These are phyloP conservation scores for Phytophthora hibernalis DNA, from an alignment of 352 stramenopile genomes.

Conservation along the genomic window DNA sequence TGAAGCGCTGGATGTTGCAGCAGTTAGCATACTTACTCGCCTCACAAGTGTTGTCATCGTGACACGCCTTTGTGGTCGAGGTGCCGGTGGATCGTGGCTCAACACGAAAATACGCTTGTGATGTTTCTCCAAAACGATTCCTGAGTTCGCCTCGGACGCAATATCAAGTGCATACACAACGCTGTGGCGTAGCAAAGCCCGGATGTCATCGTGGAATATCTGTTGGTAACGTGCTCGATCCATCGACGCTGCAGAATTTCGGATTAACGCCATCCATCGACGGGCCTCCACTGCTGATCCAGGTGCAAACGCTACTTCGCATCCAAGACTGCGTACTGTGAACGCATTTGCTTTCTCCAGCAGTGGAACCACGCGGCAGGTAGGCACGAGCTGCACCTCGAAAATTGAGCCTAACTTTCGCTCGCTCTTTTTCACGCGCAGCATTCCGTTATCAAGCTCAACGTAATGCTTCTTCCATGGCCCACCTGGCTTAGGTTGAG, in stretches of 20 bases:
- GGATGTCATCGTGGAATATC: conserved; percentile 64
- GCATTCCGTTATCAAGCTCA: conserved; percentile 68
- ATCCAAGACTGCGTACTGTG: conserved; percentile 52
- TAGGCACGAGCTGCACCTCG: conserved; percentile 62
- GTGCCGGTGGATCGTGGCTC: conserved; percentile 44
- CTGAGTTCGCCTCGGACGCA: conserved; percentile 22
- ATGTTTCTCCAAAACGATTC: conserved; percentile 62
- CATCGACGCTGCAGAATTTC: conserved; percentile 32
- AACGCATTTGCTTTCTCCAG: conserved; percentile 69
- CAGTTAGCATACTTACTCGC: conserved; percentile 30
- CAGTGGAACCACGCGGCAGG: conserved; percentile 44
- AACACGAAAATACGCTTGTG: conserved; percentile 72
- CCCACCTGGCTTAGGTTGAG: conserved; percentile 53
- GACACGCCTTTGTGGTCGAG: conserved; percentile 10
- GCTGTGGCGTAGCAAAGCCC: conserved; percentile 51
- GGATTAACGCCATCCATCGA: conserved; percentile 58
- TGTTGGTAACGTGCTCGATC: conserved; percentile 42
- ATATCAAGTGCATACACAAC: conserved; percentile 60
- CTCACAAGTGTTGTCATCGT: conserved; percentile 32
- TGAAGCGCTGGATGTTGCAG: conserved; percentile 19
- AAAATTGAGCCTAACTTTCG: conserved; percentile 59
- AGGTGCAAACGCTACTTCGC: conserved; percentile 58
- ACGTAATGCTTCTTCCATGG: conserved; percentile 69
- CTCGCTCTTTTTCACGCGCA: conserved; percentile 73
- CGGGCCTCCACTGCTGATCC: conserved; percentile 46